These are phyloP conservation scores for Hypoxylon rubiginosum DNA, from an alignment of 2,329 filamentous ascomycete genomes.

Conservation along the genomic window DNA sequence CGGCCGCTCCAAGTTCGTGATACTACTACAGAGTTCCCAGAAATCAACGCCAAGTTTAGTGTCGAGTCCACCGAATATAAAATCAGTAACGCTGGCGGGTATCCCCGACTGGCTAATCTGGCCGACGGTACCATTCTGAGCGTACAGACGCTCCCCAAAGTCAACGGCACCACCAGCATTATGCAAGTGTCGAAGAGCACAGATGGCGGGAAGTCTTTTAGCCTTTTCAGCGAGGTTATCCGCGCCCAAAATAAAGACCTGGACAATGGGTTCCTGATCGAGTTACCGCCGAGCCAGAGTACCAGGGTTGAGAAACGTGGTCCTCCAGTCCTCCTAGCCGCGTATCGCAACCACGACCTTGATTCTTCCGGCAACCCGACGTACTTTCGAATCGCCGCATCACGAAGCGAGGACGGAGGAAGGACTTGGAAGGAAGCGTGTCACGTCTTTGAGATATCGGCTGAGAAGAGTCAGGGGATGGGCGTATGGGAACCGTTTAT, in stretches of 20 bases:
- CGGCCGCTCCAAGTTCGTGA: neutral
- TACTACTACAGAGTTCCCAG: neutral
- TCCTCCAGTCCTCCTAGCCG: slow-evolving; percentile 46
- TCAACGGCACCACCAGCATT: slow-evolving; percentile 20
- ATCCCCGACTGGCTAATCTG: neutral
- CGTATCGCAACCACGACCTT: slow-evolving; percentile 58
- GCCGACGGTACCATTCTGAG: slow-evolving; percentile 1
- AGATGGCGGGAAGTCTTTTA: neutral
- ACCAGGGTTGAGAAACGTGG: neutral
- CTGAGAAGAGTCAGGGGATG: neutral
- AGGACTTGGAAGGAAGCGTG: slow-evolving; percentile 50
- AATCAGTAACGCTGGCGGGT: neutral
- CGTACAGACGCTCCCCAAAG: neutral
- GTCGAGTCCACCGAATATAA: neutral
- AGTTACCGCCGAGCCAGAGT: neutral
- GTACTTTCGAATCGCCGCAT: slow-evolving; percentile 56
- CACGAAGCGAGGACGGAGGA: slow-evolving; percentile 47
- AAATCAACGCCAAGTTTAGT: neutral
- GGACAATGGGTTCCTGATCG: slow-evolving; percentile 2
- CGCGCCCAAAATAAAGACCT: neutral
- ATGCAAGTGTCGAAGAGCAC: slow-evolving; percentile 6
- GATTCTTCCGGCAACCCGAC: slow-evolving; percentile 50
- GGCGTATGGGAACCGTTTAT: slow-evolving; percentile 60
- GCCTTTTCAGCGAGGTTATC: neutral
- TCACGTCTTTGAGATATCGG: neutral